phyloP scores from a whole-genome alignment of 208 protist genomes.

The Leishmania guyanensis region DNA sequence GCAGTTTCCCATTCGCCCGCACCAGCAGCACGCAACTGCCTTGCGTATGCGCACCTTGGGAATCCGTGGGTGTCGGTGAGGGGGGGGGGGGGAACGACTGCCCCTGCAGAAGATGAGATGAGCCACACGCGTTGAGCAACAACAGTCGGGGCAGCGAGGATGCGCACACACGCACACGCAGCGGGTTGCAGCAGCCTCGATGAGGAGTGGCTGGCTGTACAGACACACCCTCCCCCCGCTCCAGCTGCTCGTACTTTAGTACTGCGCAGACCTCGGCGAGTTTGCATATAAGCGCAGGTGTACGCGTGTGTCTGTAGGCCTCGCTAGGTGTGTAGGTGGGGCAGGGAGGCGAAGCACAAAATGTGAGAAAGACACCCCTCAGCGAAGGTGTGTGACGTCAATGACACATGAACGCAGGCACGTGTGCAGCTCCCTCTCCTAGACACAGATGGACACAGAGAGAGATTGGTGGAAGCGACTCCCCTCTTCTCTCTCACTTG shows the following conservation, averaged over 20 bases:
- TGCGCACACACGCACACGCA: background rate
- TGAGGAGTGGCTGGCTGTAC: background rate
- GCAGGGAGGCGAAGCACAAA: background rate
- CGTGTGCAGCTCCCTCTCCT: background rate
- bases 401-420: background rate
- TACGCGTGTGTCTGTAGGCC: background rate
- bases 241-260: background rate
- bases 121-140: background rate
- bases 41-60: background rate
- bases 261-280: background rate
- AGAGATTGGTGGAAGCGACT: background rate
- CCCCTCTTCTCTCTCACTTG: background rate
- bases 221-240: background rate
- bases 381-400: background rate
- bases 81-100: too few relatives aligned
- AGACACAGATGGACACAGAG: background rate
- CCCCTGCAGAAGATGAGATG: too few relatives aligned
- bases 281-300: background rate
- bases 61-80: background rate
- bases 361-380: background rate
- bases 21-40: background rate
- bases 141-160: background rate
- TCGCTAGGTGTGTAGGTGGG: background rate
- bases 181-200: background rate
- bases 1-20: constrained; percentile 17